Base-by-base conservation (phyloP, 1,284 basidiomycete species). In the Naganishia cerealis region DNA sequence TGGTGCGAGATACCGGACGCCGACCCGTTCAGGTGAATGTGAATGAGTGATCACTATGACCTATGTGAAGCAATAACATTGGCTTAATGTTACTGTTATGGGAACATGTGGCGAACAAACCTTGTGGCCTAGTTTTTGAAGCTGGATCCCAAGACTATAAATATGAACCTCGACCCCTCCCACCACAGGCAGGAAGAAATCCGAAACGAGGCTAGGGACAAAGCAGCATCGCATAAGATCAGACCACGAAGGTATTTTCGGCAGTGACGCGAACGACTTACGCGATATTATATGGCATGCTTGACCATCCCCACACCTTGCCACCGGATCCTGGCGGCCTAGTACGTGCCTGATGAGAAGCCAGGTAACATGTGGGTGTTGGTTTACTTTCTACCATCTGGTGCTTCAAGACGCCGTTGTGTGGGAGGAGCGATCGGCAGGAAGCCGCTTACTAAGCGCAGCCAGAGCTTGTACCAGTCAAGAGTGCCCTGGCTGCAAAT, bases 161-260 rank as follows among this genome's bases (percentile, higher is more conserved):
- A 98, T 94, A 80, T 98, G 94, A 71, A 88, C 94, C 80, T 99
- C 96, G 29, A 99, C 94, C 12, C 96, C 96, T 29, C 96, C 96
- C 2, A 96, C 89, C 71, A 88, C 86, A 0, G 95, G 95, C 76
- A 92, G 89, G 82, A 98, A 99, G 83, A 71, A 99, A 81, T 99
- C 95, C 57, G 89, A 92, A 57, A 98, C 87, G 91, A 99, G 94
- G 40, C 80, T 81, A 67, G 42, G 21, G 24, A 15, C 3, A 15
- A n/a, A 16, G n/a, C 16, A 9, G 39, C 12, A 9, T 29, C 5
- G 7, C 38, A 24, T 59, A n/a, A 58, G 39, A 40, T 24, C 2
- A 40, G 24, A 29, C 15, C 7, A n/a, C 2, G 16, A 1, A 61
- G 12, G 57, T 21, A 33, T 43, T 33, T 6, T 18, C 29, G 54